phyloP scores from a whole-genome alignment of 176 grass and related monocot genomes.

The Tuctoria greenei region DNA sequence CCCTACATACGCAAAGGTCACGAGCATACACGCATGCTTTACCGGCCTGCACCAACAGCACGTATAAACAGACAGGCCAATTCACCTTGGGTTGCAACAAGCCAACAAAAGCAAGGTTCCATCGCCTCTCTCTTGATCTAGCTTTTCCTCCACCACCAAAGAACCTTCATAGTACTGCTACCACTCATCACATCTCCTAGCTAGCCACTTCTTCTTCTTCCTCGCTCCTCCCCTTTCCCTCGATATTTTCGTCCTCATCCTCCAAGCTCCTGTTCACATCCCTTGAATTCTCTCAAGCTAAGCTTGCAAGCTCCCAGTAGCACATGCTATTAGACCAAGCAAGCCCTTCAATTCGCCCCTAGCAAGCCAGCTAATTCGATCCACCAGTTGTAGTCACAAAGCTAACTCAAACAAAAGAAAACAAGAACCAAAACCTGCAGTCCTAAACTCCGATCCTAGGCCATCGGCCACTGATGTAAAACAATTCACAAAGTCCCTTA shows the following conservation, averaged over 20 bases:
- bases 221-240: not conserved
- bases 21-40: not conserved
- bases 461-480: slow-evolving; percentile 29
- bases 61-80: slow-evolving; percentile 20
- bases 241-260: not conserved
- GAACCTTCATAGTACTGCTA: slow-evolving; percentile 46
- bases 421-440: slow-evolving; percentile 23
- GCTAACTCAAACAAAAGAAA: slow-evolving; percentile 2
- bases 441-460: slow-evolving; percentile 37
- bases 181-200: slow-evolving; percentile 24
- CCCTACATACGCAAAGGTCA: not conserved
- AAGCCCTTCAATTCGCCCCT: slow-evolving; percentile 10
- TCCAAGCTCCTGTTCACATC: not conserved
- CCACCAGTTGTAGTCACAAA: not conserved
- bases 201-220: not conserved
- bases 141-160: slow-evolving; percentile 38
- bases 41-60: not conserved
- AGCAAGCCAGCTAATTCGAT: not conserved
- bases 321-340: not conserved
- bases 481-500: slow-evolving; percentile 34
- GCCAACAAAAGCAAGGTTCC: slow-evolving; percentile 49
- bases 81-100: slow-evolving; percentile 46
- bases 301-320: not conserved
- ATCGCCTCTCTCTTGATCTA: not conserved
- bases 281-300: not conserved